These are phyloP conservation scores for Saccharomycopsis amapae DNA, from an alignment of 805 yeast species.

Conservation along the genomic window DNA sequence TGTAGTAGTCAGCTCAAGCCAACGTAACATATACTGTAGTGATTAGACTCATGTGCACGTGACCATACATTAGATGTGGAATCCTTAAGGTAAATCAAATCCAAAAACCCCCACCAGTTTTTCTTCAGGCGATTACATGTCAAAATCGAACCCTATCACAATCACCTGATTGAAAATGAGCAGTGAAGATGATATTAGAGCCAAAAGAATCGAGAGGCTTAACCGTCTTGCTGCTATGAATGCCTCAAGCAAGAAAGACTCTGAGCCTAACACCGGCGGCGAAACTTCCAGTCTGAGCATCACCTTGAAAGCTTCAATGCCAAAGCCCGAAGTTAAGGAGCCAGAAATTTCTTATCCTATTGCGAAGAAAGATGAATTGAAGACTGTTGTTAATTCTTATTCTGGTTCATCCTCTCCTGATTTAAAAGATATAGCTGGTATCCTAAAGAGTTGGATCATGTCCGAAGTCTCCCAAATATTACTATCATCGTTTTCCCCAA, in stretches of 20 bases:
- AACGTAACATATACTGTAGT: too few species aligned
- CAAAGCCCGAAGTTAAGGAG: not conserved
- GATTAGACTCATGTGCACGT: too few species aligned
- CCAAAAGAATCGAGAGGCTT: constrained; percentile 47
- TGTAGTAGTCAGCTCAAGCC: too few species aligned
- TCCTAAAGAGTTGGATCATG: constrained; percentile 10
- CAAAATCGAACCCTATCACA: too few species aligned
- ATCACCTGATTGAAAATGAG: constrained; percentile 1
- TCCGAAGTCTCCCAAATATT: constrained; percentile 5
- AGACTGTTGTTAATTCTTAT: not conserved
- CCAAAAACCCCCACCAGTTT: too few species aligned
- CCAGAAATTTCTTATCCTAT: not conserved
- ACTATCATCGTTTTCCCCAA: constrained; percentile 3
- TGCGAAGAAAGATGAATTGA: not conserved
- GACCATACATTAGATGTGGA: too few species aligned
- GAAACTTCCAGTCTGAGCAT: not conserved
- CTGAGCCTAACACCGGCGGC: not conserved
- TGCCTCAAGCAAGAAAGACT: not conserved
- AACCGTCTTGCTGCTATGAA: constrained; percentile 22
- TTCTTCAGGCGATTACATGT: too few species aligned
- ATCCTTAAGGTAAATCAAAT: too few species aligned
- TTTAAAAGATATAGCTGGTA: not conserved
- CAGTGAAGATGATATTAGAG: constrained; percentile 33
- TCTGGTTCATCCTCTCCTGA: not conserved
- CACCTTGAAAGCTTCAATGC: not conserved